Evolutionary conservation across 441 rosid species (phyloP).

Genomic region (Eugenia klotzschiana): DNA sequence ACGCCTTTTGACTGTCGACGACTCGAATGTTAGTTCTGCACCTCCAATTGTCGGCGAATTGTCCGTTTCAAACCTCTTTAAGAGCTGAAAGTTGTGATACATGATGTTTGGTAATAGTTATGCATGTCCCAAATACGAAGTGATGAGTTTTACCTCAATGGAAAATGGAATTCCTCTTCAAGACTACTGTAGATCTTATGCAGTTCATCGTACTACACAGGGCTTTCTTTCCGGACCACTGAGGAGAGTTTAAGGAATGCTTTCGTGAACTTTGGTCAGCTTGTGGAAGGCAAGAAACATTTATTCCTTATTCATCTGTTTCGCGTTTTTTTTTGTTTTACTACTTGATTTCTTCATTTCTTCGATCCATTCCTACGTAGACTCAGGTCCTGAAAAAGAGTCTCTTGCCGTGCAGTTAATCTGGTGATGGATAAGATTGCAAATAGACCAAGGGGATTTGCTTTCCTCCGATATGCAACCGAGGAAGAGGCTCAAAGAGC

Average conservation of each 20-base stretch:
- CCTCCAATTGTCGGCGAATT: neutral
- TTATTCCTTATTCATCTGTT: neutral
- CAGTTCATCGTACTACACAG: slow-evolving; percentile 12
- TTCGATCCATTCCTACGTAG: neutral
- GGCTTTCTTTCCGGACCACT: slow-evolving; percentile 67
- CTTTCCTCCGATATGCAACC: slow-evolving; percentile 48
- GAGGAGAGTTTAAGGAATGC: slow-evolving; percentile 55
- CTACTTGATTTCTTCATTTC: neutral
- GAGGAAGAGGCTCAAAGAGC: slow-evolving; percentile 64
- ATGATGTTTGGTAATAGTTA: neutral
- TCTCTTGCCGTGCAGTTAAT: slow-evolving; percentile 23
- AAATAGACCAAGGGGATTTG: slow-evolving; percentile 67
- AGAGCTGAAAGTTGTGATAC: neutral
- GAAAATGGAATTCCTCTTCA: neutral
- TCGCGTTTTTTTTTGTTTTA: neutral
- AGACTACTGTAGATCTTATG: neutral
- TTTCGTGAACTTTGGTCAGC: slow-evolving; percentile 49
- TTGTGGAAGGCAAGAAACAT: slow-evolving; percentile 31
- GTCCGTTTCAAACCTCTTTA: neutral
- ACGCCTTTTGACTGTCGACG: neutral
- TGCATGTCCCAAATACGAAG: neutral
- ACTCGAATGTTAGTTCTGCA: neutral
- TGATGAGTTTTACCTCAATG: neutral
- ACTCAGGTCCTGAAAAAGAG: neutral
- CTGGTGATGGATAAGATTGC: slow-evolving; percentile 72